Evolutionary conservation across 2,329 filamentous ascomycete genomes (phyloP).

Genomic region (Microcyclosporella mali): DNA sequence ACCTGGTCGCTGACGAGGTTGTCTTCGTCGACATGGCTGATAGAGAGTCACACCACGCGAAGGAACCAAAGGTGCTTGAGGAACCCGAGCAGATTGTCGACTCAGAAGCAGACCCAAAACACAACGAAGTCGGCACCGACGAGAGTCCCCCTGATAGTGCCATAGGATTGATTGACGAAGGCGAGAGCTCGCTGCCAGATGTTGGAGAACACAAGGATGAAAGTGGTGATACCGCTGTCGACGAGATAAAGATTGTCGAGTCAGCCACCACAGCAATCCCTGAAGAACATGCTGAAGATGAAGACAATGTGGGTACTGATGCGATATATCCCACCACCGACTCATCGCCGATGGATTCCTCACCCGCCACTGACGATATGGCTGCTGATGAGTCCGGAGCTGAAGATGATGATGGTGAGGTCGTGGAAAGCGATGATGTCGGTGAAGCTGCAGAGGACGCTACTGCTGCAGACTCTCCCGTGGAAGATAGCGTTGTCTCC

Average conservation of each 20-base stretch:
- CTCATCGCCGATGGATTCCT: not conserved
- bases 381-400: not conserved
- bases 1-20: not conserved
- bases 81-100: not conserved
- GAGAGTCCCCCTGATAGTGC: not conserved
- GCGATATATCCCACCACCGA: not conserved
- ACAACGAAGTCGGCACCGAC: not conserved
- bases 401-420: not conserved
- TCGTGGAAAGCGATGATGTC: slow-evolving; percentile 30
- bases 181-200: not conserved
- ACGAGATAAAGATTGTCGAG: not conserved
- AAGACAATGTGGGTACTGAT: not conserved
- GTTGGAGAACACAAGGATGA: slow-evolving; percentile 13
- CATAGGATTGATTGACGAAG: not conserved
- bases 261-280: too few species aligned
- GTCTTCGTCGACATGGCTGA: not conserved
- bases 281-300: not conserved
- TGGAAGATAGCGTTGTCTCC: too few species aligned
- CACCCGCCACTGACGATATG: not conserved
- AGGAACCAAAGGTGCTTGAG: not conserved
- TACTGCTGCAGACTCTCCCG: not conserved
- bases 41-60: not conserved
- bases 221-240: not conserved
- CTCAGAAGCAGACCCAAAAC: not conserved
- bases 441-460: not conserved